Evolutionary conservation across 73 alveolate species (phyloP).

Genomic region (Uronychia binucleata): DNA sequence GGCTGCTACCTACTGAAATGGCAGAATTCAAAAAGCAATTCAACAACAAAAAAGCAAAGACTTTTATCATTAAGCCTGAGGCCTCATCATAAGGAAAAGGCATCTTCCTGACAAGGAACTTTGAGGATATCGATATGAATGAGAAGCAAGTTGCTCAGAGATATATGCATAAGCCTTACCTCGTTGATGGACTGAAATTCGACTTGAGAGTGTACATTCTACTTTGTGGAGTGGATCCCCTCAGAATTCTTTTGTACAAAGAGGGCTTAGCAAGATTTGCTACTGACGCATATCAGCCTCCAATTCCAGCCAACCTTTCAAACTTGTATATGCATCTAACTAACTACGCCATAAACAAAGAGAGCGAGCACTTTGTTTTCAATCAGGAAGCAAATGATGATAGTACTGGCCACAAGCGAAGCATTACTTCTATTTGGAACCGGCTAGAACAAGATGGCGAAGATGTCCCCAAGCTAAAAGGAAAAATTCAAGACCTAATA

Average conservation of each 20-base stretch:
- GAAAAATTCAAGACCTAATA: conserved; percentile 58
- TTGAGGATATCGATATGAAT: conserved; percentile 22
- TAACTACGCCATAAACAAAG: conserved; percentile 73
- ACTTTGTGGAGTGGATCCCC: conserved; percentile 73
- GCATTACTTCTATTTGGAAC: conserved; percentile 36
- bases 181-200: conserved; percentile 75
- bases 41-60: conserved; percentile 9
- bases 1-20: conserved; percentile 29
- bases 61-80: conserved; percentile 55
- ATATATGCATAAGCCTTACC: conserved; percentile 77
- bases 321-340: conserved; percentile 73
- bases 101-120: conserved; percentile 36
- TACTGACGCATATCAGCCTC: conserved; percentile 67
- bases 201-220: conserved; percentile 83
- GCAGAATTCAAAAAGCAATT: conserved; percentile 14
- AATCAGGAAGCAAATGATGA: conserved; percentile 56
- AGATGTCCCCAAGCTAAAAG: conserved; percentile 39
- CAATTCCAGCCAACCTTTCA: conserved; percentile 5
- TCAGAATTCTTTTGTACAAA: conserved; percentile 71
- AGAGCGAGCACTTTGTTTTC: conserved; percentile 19
- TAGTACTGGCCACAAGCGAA: conserved; percentile 70
- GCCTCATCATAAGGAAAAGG: conserved; percentile 57
- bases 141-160: conserved; percentile 54
- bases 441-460: conserved; percentile 41
- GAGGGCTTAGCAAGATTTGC: conserved; percentile 90